Evolutionary conservation across 192 early-diverging fungal species (phyloP), one percentile per base, ranked within the genome.

Genomic region (Backusella psychrophila): DNA sequence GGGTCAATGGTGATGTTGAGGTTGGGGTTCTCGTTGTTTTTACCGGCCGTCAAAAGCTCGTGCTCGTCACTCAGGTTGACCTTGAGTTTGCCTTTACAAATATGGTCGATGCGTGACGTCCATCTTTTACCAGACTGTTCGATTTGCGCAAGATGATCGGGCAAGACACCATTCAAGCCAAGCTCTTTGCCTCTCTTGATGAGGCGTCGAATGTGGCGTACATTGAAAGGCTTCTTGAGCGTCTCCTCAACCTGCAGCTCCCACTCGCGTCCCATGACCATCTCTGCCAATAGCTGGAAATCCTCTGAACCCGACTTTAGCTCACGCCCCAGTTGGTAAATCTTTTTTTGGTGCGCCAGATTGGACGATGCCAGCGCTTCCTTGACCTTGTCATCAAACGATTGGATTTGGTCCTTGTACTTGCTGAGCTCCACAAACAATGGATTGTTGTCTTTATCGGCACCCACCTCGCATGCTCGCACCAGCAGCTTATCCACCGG

Each of bases 391-490:
- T 39, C 67, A 6, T 59, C 72, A 65, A 78, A 86, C 6, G 80
- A 81, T 12, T 80, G 49, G 0, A 86, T 65, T 6, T 72, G 38
- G n/a, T 82, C 75, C 7, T 82, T 42, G 1, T 78, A 84, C 21
- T 82, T 75, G 23, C 4, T 26, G 56, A 63, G 56, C 26, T 63
- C 56, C 3, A 1, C 9, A 23, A 4, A 63, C 11, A 63, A 29
- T 14, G 56, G 11, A 63, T 26, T 14, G 23, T 63, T 14, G 2
- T 29, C 56, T 63, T 29, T 44, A n/a, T 71, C 70, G 0, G 46
- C 7, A 7, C 70, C 70, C 1, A 71, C 29, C 12, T 41, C 21
- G n/a, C 15, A 6, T 71, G 70, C 70, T 33, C 46, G 15, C 12
- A 12, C 6, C 26, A 63, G 11, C 23, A 63, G 23, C 12, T 26